Evolutionary conservation across 1,284 basidiomycete species (phyloP).

Genomic region (Stygiomarasmius scandens): DNA sequence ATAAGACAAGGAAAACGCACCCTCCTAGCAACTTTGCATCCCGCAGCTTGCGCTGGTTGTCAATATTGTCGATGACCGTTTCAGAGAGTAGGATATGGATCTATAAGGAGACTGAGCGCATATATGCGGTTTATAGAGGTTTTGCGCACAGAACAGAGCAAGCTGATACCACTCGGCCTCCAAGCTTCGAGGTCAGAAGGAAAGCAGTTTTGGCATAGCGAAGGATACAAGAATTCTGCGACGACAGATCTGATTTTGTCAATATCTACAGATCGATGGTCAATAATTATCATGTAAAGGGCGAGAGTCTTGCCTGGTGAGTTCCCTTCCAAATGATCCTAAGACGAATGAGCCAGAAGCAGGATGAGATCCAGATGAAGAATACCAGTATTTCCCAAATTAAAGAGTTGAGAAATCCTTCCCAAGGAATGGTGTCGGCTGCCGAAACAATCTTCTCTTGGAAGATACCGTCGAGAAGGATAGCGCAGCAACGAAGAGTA

Average conservation of each 20-base stretch:
- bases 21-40: slow-evolving; percentile 36
- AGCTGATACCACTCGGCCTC: slow-evolving; percentile 5
- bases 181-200: slow-evolving; percentile 5
- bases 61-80: slow-evolving; percentile 24
- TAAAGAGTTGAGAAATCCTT: slow-evolving; percentile 36
- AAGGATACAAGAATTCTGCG: slow-evolving; percentile 21
- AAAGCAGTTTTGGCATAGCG: slow-evolving; percentile 23
- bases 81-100: slow-evolving; percentile 38
- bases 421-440: slow-evolving; percentile 34
- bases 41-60: slow-evolving; percentile 35
- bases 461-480: slow-evolving; percentile 35
- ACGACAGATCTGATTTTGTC: slow-evolving; percentile 15
- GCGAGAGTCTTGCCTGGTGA: neutral
- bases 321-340: slow-evolving; percentile 13
- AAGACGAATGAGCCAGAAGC: neutral
- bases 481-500: slow-evolving; percentile 35
- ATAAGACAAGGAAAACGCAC: slow-evolving; percentile 23
- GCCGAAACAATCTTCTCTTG: slow-evolving; percentile 28
- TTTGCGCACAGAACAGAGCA: slow-evolving; percentile 20
- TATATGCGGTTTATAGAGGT: slow-evolving; percentile 28
- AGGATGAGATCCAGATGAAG: neutral
- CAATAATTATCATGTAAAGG: neutral
- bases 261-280: slow-evolving; percentile 6
- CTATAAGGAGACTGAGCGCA: slow-evolving; percentile 28
- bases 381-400: slow-evolving; percentile 42